Evolutionary conservation across 73 alveolate species (phyloP), one percentile per base, ranked within the genome.

Genomic region (Strombidium stylifer): DNA sequence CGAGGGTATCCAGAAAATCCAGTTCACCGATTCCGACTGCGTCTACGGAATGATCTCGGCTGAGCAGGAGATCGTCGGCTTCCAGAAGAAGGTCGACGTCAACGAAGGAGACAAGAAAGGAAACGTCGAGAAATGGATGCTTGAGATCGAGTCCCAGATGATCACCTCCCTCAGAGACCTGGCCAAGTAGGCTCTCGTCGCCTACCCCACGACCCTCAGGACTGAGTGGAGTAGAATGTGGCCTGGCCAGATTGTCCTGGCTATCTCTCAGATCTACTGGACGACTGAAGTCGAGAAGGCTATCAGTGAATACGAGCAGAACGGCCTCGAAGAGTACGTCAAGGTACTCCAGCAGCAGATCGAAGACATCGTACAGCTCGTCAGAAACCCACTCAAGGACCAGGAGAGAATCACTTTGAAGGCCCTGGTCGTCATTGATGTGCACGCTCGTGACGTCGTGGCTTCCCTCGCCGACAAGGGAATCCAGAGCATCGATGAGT

Each of bases 391-490:
- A 56, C 89, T 97, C 28, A 85, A 98, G 39, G 86, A 96, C 40
- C 56, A 94, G 74, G 94, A 87, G 34, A 96, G 99, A 75, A 82
- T 90, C 18, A 97, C 99, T 31, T 71, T 96, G 42, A 91, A 97
- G 61, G 99, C 99, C 12, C 81, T 97, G 62, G 98, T 97, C 69
- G 98, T 96, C 31, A 86, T 97, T 26, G 99, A 97, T 86, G 99
- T 97, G 27, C 99, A 97, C 85, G 98, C 98, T 41, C 86, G 98
- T 67, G 99, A 97, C 81, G 98, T 96, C 31, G 98, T 94, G 35
- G 81, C 74, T 46, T 91, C 90, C 53, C 70, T 95, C 36, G 89
- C 82, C 34, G 82, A 78, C 52, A 91, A 93, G 64, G 86, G 88
- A 6, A 89, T 95, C 32, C 87, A 90, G 64, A 81, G 85, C 55